phyloP scores from a whole-genome alignment of 345 rosid genomes.

The Rubroshorea leprosula region DNA sequence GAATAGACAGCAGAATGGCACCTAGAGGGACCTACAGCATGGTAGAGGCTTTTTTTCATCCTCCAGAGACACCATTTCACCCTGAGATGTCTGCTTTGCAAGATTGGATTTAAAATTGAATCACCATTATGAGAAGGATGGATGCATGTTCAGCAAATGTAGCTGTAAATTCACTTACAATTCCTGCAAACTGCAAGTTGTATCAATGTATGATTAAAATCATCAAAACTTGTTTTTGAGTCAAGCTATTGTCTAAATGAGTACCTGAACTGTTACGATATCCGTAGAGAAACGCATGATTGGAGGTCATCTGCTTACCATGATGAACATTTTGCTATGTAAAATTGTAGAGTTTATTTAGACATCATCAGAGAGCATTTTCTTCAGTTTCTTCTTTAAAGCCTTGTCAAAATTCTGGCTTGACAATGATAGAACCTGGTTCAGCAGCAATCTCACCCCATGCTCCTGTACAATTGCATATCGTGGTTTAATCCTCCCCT shows the following conservation, averaged over 20 bases:
- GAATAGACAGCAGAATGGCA: no score
- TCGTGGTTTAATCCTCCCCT: slow-evolving; percentile 79
- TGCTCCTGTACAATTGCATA: slow-evolving; percentile 54
- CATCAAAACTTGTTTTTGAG: no score
- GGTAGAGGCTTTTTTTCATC: background rate
- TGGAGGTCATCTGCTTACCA: background rate
- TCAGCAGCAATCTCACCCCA: slow-evolving; percentile 61
- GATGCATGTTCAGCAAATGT: background rate
- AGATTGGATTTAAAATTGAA: background rate
- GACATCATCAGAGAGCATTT: slow-evolving; percentile 22
- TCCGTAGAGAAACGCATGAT: no score
- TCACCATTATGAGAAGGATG: background rate
- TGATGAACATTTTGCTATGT: background rate
- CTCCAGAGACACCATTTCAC: background rate
- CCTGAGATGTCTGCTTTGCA: background rate
- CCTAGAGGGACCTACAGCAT: background rate
- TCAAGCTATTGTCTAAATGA: no score
- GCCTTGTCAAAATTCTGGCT: slow-evolving; percentile 45
- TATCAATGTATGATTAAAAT: no score
- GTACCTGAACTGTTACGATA: no score
- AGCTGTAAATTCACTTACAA: background rate
- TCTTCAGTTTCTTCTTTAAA: slow-evolving; percentile 56
- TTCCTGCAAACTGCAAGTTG: background rate
- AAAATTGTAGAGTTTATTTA: no score
- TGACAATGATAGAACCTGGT: slow-evolving; percentile 66